A percentile compares a stretch with the other conserved stretches of the same genome.
Conservation (phyloP, 169 alveolate species). For the Neospora caninum region DNA sequence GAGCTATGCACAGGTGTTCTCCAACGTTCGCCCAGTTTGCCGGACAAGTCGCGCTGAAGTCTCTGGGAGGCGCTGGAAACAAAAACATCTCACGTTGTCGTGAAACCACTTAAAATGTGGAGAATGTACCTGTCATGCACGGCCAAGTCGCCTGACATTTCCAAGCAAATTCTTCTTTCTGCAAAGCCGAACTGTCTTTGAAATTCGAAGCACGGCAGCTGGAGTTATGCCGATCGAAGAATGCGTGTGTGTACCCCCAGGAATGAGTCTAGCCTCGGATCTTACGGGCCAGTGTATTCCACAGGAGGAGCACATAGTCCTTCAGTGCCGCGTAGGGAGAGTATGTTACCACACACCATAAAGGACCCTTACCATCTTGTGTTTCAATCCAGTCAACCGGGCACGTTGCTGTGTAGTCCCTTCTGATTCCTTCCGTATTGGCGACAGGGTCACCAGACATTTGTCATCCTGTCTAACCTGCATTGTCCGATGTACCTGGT, state of each 20-base stretch:
- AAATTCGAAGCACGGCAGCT: slow-evolving; percentile 23
- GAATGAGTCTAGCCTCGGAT: not conserved
- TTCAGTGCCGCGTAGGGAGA: not conserved
- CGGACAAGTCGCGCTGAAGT: not conserved
- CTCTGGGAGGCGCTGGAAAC: not conserved
- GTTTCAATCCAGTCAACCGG: not conserved
- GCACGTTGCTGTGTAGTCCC: slow-evolving; percentile 3
- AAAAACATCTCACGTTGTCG: not conserved
- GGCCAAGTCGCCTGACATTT: slow-evolving; percentile 33
- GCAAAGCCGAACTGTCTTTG: not conserved
- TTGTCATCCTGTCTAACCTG: not conserved
- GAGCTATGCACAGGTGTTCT: slow-evolving; percentile 1
- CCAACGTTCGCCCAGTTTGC: not conserved
- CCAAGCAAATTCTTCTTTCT: slow-evolving; percentile 39
- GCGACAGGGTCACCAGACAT: not conserved
- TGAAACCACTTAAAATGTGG: not conserved
- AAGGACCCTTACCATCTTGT: not conserved
- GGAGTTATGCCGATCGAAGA: not conserved
- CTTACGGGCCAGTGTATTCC: slow-evolving; percentile 33
- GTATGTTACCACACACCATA: not conserved
- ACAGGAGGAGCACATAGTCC: slow-evolving; percentile 20
- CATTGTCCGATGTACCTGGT: slow-evolving; percentile 33
- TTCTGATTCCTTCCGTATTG: not conserved
- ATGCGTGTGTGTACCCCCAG: not conserved
- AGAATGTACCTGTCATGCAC: not conserved